phyloP scores from a whole-genome alignment of 345 rosid species.

The Moringa oleifera region DNA sequence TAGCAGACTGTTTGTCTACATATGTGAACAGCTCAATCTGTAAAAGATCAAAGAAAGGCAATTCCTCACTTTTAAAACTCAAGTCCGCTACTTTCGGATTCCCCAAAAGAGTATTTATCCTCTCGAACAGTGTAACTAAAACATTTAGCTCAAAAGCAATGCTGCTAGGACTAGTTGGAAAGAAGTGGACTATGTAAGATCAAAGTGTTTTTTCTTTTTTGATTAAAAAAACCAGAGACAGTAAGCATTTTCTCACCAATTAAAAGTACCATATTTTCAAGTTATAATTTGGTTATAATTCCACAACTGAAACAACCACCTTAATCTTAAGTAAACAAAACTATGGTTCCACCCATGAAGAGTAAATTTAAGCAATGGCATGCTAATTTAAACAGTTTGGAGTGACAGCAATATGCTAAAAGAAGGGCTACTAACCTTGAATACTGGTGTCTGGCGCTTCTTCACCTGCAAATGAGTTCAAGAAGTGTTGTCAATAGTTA shows the following conservation, averaged over 20 bases:
- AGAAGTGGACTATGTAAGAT: background rate
- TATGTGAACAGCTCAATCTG: too few species aligned
- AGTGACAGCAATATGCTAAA: background rate
- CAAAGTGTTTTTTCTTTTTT: background rate
- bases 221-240: too few species aligned
- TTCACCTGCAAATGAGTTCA: slow-evolving; percentile 52
- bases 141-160: background rate
- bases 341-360: background rate
- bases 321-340: background rate
- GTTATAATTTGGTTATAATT: background rate
- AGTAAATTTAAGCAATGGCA: background rate
- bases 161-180: background rate
- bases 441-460: slow-evolving; percentile 57
- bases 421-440: slow-evolving; percentile 38
- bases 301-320: background rate
- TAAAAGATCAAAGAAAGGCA: too few species aligned
- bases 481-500: background rate
- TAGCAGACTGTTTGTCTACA: too few species aligned
- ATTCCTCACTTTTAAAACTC: too few species aligned
- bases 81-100: too few species aligned
- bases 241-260: background rate
- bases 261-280: background rate
- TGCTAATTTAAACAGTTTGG: background rate
- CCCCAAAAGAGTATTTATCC: too few species aligned
- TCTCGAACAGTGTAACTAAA: too few species aligned